Percentiles rank a stretch among this genome's conserved stretches.
Evolutionary conservation across 2,329 filamentous ascomycete genomes (phyloP).

Genomic region (Colletotrichum magnum): DNA sequence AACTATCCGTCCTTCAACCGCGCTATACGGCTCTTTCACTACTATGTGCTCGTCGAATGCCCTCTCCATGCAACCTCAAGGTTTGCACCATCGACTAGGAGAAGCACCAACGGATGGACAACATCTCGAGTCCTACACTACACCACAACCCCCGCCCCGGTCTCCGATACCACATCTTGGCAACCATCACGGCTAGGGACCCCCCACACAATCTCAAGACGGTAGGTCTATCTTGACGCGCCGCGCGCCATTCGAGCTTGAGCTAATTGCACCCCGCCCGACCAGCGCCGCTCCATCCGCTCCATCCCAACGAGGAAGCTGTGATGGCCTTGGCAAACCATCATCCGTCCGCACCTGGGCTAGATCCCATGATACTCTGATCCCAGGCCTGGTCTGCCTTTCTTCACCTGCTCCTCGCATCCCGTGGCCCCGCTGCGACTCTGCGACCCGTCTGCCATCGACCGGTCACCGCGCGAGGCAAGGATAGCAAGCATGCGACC

Average conservation of each 20-base stretch:
- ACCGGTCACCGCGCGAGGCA: conserved; percentile 9
- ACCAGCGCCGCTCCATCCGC: conserved; percentile 26
- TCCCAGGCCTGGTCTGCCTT: conserved; percentile 1
- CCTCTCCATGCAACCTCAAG: conserved; percentile 8
- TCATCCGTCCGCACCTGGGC: background rate
- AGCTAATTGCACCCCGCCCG: conserved; percentile 27
- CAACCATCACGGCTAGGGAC: background rate
- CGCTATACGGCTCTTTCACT: background rate
- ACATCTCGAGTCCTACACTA: too few species aligned
- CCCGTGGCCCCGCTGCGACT: background rate
- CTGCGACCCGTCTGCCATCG: conserved; percentile 5
- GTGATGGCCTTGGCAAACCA: conserved; percentile 24
- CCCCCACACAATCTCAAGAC: conserved; percentile 22
- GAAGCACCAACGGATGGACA: background rate
- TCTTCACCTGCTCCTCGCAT: conserved; percentile 25
- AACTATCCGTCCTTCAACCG: background rate
- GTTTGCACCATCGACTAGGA: background rate
- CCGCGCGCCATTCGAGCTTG: conserved; percentile 28
- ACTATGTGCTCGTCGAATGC: background rate
- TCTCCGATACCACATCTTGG: conserved; percentile 13
- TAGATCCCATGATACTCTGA: background rate
- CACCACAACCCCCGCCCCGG: background rate
- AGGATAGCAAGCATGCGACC: conserved; percentile 12
- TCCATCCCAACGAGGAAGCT: conserved; percentile 38
- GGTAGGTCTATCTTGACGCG: conserved; percentile 14